A percentile compares a stretch with the other conserved stretches of the same genome.
phyloP scores from a whole-genome alignment of 2,329 filamentous ascomycete species.

The Cercospora janseana region DNA sequence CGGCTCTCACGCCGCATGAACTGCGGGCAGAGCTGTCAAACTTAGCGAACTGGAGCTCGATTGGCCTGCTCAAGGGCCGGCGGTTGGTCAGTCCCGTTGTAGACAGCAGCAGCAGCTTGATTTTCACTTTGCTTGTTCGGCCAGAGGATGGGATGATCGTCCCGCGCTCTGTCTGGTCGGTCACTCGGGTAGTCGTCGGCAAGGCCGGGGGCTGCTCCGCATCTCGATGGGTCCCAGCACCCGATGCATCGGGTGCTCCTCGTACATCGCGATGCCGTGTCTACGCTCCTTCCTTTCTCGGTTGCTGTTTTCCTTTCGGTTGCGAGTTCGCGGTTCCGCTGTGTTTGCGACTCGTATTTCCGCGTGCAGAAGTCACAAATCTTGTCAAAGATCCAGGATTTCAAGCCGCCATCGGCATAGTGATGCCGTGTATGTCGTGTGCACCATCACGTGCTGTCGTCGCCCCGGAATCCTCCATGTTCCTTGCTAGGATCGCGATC shows the following conservation, averaged over 20 bases:
- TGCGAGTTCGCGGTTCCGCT: neutral
- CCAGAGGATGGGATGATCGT: neutral
- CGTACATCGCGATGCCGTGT: neutral
- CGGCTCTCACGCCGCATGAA: too few species aligned
- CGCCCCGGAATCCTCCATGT: conserved; percentile 5
- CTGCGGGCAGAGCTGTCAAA: too few species aligned
- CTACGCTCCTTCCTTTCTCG: neutral
- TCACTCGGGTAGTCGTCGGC: conserved; percentile 3
- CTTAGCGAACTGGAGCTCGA: too few species aligned
- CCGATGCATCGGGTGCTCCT: neutral
- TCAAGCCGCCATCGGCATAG: neutral
- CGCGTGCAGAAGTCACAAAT: too few species aligned
- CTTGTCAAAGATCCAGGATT: neutral
- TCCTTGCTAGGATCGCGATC: conserved; percentile 2
- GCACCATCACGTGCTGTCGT: conserved; percentile 1
- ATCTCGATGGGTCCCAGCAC: conserved; percentile 1
- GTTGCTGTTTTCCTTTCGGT: neutral
- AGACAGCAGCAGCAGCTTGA: too few species aligned
- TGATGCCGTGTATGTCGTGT: conserved; percentile 1
- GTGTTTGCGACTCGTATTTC: neutral
- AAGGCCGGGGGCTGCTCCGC: neutral
- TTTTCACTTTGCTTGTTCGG: neutral
- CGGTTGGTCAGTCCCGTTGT: too few species aligned
- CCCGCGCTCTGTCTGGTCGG: neutral
- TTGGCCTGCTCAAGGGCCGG: too few species aligned